These are phyloP conservation scores for Fusarium virguliforme DNA, from an alignment of 2,329 filamentous ascomycete species.

Conservation along the genomic window DNA sequence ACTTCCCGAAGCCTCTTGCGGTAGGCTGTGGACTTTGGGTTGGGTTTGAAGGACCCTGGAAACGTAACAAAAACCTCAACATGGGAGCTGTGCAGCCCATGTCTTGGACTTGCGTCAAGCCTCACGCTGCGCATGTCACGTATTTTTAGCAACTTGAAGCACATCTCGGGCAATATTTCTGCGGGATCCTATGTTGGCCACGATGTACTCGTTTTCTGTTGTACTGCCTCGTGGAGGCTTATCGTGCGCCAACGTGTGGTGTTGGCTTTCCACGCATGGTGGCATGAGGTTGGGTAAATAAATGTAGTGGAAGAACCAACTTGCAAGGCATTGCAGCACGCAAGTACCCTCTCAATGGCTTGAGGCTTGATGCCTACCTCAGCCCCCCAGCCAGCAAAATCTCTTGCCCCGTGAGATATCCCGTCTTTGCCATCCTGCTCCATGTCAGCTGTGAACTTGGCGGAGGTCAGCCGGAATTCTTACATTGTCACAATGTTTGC, in stretches of 20 bases:
- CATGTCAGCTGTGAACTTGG: conserved; percentile 13
- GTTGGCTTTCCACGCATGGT: no score
- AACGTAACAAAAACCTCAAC: background rate
- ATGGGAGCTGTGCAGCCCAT: background rate
- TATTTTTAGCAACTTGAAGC: background rate
- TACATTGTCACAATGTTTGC: conserved; percentile 55
- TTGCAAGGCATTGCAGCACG: background rate
- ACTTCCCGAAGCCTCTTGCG: background rate
- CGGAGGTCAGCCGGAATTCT: conserved; percentile 32
- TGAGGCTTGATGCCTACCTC: conserved; percentile 4
- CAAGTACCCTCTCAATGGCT: background rate
- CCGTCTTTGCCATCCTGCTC: conserved; percentile 35
- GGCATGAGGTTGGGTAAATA: no score
- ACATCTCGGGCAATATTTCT: background rate
- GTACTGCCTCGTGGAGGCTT: background rate
- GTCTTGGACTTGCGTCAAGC: background rate
- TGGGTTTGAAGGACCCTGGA: no score
- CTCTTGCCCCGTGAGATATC: conserved; percentile 39
- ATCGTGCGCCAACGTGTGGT: background rate
- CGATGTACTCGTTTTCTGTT: background rate
- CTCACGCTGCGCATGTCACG: background rate
- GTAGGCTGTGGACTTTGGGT: background rate
- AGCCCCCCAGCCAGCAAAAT: conserved; percentile 33
- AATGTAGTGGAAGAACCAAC: background rate
- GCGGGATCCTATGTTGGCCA: background rate